Percentiles rank a stretch among this genome's conserved stretches.
These are phyloP conservation scores for Celoporthe dispersa DNA, from an alignment of 2,329 filamentous ascomycete species.

Conservation along the genomic window DNA sequence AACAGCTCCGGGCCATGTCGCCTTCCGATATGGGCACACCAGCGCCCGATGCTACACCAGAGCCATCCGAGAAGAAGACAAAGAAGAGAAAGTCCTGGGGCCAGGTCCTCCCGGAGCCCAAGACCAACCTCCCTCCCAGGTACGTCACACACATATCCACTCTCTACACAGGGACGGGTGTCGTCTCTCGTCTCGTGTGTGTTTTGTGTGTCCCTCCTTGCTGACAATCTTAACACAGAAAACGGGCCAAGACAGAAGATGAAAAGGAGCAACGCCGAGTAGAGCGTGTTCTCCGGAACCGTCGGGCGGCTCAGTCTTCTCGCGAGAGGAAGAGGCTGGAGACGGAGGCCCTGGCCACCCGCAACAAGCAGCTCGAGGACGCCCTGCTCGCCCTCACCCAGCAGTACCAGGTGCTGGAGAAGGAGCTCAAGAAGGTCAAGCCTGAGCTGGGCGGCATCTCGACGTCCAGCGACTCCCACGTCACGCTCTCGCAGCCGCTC, in stretches of 20 bases:
- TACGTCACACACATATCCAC: constrained; percentile 52
- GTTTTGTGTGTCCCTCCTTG: not conserved
- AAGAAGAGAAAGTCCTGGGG: constrained; percentile 99
- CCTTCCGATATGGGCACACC: constrained; percentile 28
- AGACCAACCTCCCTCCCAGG: constrained; percentile 93
- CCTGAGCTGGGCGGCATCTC: constrained; percentile 48
- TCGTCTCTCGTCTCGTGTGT: no score
- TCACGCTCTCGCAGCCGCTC: constrained; percentile 63
- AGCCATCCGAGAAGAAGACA: constrained; percentile 63
- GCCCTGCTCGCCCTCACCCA: constrained; percentile 64
- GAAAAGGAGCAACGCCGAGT: constrained; percentile 98
- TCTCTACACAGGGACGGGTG: no score
- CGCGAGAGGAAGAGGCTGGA: constrained; percentile 88
- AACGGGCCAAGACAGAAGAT: constrained; percentile 97
- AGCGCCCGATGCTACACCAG: constrained; percentile 29
- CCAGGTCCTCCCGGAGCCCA: constrained; percentile 92
- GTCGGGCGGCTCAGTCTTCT: constrained; percentile 94
- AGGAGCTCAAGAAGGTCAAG: constrained; percentile 55
- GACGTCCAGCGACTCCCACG: constrained; percentile 49
- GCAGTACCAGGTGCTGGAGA: constrained; percentile 51
- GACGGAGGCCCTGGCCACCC: constrained; percentile 81
- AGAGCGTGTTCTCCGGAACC: constrained; percentile 94
- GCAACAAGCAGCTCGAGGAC: constrained; percentile 72
- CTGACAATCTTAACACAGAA: constrained; percentile 56
- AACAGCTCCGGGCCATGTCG: constrained; percentile 10